Base-by-base conservation (phyloP, 176 grass and related monocot genomes). In the Bromus sterilis region DNA sequence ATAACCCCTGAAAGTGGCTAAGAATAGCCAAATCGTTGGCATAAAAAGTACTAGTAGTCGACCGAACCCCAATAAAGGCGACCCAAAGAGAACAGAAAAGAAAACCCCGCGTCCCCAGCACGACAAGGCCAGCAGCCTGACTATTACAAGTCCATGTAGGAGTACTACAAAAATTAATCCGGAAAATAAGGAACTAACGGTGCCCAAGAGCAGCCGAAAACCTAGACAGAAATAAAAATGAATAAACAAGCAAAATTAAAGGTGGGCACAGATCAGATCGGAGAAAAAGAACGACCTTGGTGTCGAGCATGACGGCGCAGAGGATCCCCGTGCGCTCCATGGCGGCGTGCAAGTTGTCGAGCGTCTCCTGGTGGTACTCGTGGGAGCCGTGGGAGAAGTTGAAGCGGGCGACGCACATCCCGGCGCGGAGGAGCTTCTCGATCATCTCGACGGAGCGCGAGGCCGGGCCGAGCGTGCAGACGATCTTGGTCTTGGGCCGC, bases 251-350 rank as follows among this genome's bases (percentile, higher is more conserved):
- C n/a, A 40, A 70, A 71, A 63, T 18, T 0, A 3, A 75, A 25
- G n/a, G 13, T 1, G 4, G 20, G 2, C 21, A 23, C 66, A 75
- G 89, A 73, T 72, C 55, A 21, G 69, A 75, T n/a, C 49, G 9
- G 13, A 3, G 13, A 3, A 3, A 29, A 6, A 16, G 20, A 11
- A 18, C 3, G 41, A 91, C 93, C 93, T 96, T 96, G 24, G 93
- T 96, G 81, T 96, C 93, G 74, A 97, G 92, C 95, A 97, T 97
- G 75, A 97, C 87, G 87, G 95, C 95, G 82, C 95, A 97, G 59
- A 97, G 89, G 80, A 97, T 94, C 20, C 92, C 92, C 14, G 92
- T 94, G 40, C 20, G 77, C 10, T 88, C 82, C 95, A 97, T 97
- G 76, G 92, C 92, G 34, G 80, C 80, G 71, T 18, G 87, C 49